Conservation (phyloP, 2,329 filamentous ascomycete genomes). For the Arthrobotrys musiformis region DNA sequence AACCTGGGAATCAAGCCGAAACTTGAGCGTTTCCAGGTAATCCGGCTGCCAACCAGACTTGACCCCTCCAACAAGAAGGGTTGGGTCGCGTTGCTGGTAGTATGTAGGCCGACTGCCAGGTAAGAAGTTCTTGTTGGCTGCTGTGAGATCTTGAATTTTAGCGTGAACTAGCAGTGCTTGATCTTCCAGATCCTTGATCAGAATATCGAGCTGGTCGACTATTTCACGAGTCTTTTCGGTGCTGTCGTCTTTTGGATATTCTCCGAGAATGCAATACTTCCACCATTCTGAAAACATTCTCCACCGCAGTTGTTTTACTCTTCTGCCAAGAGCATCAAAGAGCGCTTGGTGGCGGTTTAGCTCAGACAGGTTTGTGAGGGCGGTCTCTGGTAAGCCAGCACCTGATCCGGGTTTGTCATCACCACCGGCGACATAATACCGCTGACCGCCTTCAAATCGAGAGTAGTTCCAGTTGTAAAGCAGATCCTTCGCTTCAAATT, state of each 20-base stretch:
- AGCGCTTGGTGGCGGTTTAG: conserved; percentile 53
- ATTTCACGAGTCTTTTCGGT: not conserved
- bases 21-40: conserved; percentile 60
- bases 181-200: not conserved
- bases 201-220: not conserved
- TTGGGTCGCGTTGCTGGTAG: conserved; percentile 62
- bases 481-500: conserved; percentile 60
- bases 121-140: not conserved
- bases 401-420: conserved; percentile 40
- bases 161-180: not conserved
- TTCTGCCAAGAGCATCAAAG: conserved; percentile 49
- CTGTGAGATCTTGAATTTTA: not conserved
- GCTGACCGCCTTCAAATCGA: conserved; percentile 58
- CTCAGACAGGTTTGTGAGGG: not conserved
- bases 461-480: conserved; percentile 61
- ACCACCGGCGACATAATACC: conserved; percentile 58
- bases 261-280: conserved; percentile 60
- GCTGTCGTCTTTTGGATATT: not conserved
- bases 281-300: conserved; percentile 65
- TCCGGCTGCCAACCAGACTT: conserved; percentile 63
- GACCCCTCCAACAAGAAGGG: conserved; percentile 62
- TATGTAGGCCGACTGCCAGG: conserved; percentile 57
- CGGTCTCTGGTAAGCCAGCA: not conserved
- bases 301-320: conserved; percentile 61
- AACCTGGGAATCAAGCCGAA: conserved; percentile 58